Conservation (phyloP, 2,329 filamentous ascomycete genomes). For the Cercospora janseana region DNA sequence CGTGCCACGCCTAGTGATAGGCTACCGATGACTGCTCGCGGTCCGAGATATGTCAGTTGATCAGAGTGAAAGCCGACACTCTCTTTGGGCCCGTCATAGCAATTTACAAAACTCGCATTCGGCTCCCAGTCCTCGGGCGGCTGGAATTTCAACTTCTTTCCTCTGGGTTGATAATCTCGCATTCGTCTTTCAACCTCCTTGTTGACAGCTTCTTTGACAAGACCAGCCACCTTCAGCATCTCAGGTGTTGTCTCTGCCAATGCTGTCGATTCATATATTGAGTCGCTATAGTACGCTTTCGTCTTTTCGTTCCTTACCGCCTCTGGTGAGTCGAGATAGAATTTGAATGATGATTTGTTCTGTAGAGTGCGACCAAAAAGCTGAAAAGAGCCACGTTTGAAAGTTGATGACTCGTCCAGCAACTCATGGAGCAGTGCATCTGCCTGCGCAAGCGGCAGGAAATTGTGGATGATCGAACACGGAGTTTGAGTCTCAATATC, state of each 20-base stretch:
- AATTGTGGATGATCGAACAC: constrained; percentile 90
- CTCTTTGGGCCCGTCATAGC: constrained; percentile 77
- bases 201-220: constrained; percentile 76
- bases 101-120: constrained; percentile 93
- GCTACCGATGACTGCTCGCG: constrained; percentile 82
- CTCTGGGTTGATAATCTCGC: constrained; percentile 62
- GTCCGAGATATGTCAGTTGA: constrained; percentile 88
- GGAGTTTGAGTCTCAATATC: constrained; percentile 83
- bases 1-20: constrained; percentile 88
- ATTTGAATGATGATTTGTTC: constrained; percentile 77
- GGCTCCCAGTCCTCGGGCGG: constrained; percentile 71
- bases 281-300: constrained; percentile 84
- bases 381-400: constrained; percentile 71
- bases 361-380: constrained; percentile 84
- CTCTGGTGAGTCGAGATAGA: constrained; percentile 74
- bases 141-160: constrained; percentile 75
- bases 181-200: constrained; percentile 71
- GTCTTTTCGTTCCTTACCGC: constrained; percentile 69
- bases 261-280: constrained; percentile 59
- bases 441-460: constrained; percentile 70
- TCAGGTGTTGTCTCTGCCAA: constrained; percentile 73
- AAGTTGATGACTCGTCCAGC: constrained; percentile 68
- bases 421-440: constrained; percentile 73
- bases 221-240: constrained; percentile 66
- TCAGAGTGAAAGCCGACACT: constrained; percentile 91